These are phyloP conservation scores for Hirsutella thompsonii DNA, from an alignment of 2,329 filamentous ascomycete species.

Conservation along the genomic window DNA sequence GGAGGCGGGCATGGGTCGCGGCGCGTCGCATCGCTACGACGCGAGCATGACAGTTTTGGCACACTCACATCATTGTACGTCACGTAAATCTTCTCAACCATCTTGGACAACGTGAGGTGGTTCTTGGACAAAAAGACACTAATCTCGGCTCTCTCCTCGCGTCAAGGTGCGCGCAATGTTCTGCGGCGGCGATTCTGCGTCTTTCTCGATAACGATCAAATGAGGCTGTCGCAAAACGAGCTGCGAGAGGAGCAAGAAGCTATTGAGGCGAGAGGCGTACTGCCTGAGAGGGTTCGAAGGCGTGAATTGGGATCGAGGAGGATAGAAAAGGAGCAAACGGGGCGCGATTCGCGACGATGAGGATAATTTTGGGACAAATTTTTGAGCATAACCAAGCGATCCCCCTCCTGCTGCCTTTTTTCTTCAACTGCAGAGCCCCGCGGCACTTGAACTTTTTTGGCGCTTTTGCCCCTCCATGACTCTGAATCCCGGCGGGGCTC, in stretches of 20 bases:
- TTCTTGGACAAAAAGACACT: neutral
- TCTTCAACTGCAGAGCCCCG: no score
- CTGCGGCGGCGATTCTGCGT: neutral
- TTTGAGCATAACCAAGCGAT: no score
- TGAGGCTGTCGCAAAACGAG: neutral
- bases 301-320: neutral
- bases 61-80: constrained; percentile 77
- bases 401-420: no score
- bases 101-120: constrained; percentile 27
- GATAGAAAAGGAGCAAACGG: no score
- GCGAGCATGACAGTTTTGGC: neutral
- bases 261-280: no score
- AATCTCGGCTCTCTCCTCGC: neutral
- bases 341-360: no score
- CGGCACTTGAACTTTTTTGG: no score
- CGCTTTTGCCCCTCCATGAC: no score
- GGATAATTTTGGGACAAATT: no score
- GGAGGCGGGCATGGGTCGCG: neutral
- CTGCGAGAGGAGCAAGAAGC: neutral
- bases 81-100: constrained; percentile 79
- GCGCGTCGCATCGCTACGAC: neutral
- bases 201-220: neutral
- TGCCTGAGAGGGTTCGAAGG: no score
- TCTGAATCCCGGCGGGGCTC: no score
- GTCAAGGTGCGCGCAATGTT: neutral